Conservation (phyloP, 352 stramenopile genomes). For the Globisporangium uncinulatum region DNA sequence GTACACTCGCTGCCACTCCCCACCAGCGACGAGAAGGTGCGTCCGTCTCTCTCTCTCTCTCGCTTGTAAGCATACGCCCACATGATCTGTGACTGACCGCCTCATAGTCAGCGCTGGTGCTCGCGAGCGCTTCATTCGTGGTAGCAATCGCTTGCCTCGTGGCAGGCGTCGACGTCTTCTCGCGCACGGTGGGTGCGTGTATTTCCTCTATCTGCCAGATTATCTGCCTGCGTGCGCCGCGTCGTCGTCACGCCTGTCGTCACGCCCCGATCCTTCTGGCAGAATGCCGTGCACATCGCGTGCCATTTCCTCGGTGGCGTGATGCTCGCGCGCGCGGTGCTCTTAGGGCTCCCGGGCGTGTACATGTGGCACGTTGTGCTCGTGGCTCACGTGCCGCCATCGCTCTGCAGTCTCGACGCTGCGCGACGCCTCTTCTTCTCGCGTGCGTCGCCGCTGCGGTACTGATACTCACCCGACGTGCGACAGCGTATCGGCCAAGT, state of each 20-base stretch:
- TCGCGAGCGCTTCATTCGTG: slow-evolving; percentile 36
- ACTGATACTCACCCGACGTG: slow-evolving; percentile 1
- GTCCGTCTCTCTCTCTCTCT: background rate
- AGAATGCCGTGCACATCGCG: slow-evolving; percentile 41
- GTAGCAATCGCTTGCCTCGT: slow-evolving; percentile 31
- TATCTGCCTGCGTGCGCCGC: too few relatives aligned
- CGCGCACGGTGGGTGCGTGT: slow-evolving; percentile 22
- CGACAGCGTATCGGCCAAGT: background rate
- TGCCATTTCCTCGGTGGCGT: slow-evolving; percentile 62
- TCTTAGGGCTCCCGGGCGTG: slow-evolving; percentile 26
- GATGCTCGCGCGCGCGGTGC: slow-evolving; percentile 45
- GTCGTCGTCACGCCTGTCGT: too few relatives aligned
- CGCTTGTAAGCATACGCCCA: too few relatives aligned
- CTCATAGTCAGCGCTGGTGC: slow-evolving; percentile 19
- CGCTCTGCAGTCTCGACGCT: slow-evolving; percentile 25
- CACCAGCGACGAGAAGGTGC: background rate
- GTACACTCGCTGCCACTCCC: slow-evolving; percentile 3
- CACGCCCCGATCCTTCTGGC: slow-evolving; percentile 9
- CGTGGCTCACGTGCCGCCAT: slow-evolving; percentile 24
- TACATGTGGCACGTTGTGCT: slow-evolving; percentile 53
- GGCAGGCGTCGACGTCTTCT: slow-evolving; percentile 47
- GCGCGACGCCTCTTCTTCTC: slow-evolving; percentile 26
- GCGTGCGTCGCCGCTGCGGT: slow-evolving; percentile 15
- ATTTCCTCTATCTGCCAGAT: too few relatives aligned
- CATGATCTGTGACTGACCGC: background rate